Conservation (phyloP, 345 rosid genomes). For the Melaleuca quinquenervia region DNA sequence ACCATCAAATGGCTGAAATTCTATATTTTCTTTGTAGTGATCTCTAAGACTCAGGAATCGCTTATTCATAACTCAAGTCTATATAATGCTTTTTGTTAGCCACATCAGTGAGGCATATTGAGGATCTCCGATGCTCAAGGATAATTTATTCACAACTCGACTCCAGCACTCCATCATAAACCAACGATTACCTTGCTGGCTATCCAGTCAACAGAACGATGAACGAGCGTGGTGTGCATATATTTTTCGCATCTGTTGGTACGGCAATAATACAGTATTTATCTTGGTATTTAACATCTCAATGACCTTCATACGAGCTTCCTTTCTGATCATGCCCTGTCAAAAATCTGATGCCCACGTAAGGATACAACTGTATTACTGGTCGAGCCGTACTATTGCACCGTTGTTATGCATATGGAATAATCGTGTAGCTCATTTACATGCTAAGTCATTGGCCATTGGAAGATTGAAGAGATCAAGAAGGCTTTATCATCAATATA, state of each 20-base stretch:
- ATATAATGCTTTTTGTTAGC: neutral
- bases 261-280: neutral
- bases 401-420: neutral
- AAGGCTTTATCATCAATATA: neutral
- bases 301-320: constrained; percentile 1
- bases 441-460: constrained; percentile 2
- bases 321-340: neutral
- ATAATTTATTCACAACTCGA: neutral
- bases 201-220: neutral
- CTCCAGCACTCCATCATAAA: neutral
- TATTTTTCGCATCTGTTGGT: neutral
- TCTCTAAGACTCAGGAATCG: neutral
- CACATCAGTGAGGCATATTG: neutral
- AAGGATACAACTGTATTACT: constrained; percentile 8
- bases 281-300: neutral
- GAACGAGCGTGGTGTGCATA: neutral
- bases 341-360: neutral
- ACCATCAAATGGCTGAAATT: neutral
- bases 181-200: neutral
- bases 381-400: neutral
- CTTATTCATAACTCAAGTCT: neutral
- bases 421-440: neutral
- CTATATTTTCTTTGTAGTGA: neutral
- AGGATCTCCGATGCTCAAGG: neutral
- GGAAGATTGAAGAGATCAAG: constrained; percentile 5